Evolutionary conservation across 129 eudicot genomes (phyloP).

Genomic region (Flaveria trinervia): DNA sequence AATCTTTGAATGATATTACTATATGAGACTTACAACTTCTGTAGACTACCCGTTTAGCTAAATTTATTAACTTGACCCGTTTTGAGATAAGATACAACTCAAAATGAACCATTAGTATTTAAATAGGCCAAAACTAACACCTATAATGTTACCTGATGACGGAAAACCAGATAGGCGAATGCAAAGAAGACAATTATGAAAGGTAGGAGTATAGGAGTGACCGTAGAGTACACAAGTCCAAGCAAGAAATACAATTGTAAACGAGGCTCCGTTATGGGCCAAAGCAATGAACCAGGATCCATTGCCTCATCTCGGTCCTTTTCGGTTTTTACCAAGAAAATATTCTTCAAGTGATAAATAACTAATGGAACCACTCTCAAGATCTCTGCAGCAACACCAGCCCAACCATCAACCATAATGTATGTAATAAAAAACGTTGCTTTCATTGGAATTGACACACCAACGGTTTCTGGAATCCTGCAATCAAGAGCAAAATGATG

Average conservation of each 20-base stretch:
- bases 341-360: conserved; percentile 68
- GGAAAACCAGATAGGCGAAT: conserved; percentile 73
- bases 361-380: conserved; percentile 66
- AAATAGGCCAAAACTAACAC: not conserved
- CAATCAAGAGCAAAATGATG: conserved; percentile 5
- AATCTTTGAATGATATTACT: no score
- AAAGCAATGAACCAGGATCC: conserved; percentile 77
- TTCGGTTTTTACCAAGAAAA: conserved; percentile 85
- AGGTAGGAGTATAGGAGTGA: conserved; percentile 84
- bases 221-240: conserved; percentile 75
- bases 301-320: conserved; percentile 81
- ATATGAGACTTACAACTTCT: not conserved
- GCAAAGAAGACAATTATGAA: conserved; percentile 83
- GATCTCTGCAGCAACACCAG: conserved; percentile 87
- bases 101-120: no score
- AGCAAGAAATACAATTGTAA: conserved; percentile 81
- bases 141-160: conserved; percentile 67
- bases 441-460: conserved; percentile 91
- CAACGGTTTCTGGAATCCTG: conserved; percentile 83
- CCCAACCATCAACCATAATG: conserved; percentile 97
- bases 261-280: conserved; percentile 74
- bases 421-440: conserved; percentile 85
- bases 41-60: no score
- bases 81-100: no score
- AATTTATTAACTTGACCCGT: not conserved